Base-by-base conservation (phyloP, 2,329 filamentous ascomycete species). In the Tolypocladium cylindrosporum region DNA sequence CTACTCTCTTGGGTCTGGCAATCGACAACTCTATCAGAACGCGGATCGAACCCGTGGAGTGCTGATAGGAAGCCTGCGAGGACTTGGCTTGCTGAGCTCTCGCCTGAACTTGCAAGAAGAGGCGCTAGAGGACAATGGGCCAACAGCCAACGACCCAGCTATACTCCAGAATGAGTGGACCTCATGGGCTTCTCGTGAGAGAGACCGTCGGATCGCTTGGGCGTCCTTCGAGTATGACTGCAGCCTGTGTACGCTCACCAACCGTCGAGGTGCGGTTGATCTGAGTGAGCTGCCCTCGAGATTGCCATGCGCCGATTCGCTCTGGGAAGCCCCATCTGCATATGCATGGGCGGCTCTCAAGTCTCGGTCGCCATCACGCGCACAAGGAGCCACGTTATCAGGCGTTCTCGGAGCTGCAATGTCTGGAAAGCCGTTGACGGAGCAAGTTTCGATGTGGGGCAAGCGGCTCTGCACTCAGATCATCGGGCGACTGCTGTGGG, bases 171-270 rank as follows among this genome's bases (percentile, higher is more conserved):
- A n/a, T 10, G 57, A 65, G 10, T 71, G 68, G 68, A 16, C 54
- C 1, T 54, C 62, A 0, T 71, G 68, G 69, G 60, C 61, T 16
- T 55, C 55, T 6, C 57, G 56, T 6, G 68, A 71, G 56, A 61
- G 61, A 21, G 66, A 64, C 27, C 61, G 59, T 34, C 61, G 68
- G 14, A 60, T 64, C 8, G 65, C 65, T 1, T 71, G 68, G 69
- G 63, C 68, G 19, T 65, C 66, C 9, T 71, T 71, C 39, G 68
- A 71, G 51, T 69, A 69, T 40, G 68, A 71, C 59, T 71, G 68
- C 59, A 69, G 64, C n/a, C 56, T 69, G 5, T 67, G 63, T 43
- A 69, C 68, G 4, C 60, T 71, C 27, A 70, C 67, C 0, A 64
- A 63, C 42, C 63, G 66, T 1, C 67, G 67, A 3, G 66, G 65